A percentile compares a stretch with the other conserved stretches of the same genome.
Conservation (phyloP, 257 asterid genomes). For the Cruciata laevipes region DNA sequence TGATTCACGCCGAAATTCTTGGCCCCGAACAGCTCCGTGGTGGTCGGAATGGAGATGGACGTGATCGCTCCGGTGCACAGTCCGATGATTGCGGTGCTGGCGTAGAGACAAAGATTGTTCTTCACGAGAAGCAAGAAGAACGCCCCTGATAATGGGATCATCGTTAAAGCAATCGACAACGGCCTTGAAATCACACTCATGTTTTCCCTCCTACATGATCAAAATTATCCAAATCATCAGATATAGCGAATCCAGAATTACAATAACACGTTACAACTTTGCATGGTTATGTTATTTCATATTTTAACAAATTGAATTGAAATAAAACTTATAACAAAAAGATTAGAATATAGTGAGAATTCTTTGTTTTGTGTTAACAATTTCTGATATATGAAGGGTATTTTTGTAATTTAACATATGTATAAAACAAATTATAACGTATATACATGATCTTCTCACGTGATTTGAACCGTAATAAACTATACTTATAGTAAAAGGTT, state of each 20-base stretch:
- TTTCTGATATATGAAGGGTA: no score
- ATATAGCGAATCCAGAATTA: not conserved
- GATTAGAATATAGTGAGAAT: no score
- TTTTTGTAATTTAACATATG: no score
- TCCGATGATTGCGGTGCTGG: slow-evolving; percentile 60
- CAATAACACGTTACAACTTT: no score
- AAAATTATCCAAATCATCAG: not conserved
- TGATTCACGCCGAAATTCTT: slow-evolving; percentile 59
- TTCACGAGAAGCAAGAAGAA: slow-evolving; percentile 44
- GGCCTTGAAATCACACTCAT: slow-evolving; percentile 44
- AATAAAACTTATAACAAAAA: no score
- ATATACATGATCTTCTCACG: no score
- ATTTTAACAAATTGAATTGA: no score
- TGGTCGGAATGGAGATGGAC: slow-evolving; percentile 55
- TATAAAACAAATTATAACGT: no score
- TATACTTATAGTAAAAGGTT: no score
- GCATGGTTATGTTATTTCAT: no score
- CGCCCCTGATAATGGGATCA: slow-evolving; percentile 69
- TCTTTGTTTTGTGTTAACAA: no score
- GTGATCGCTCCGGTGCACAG: slow-evolving; percentile 65
- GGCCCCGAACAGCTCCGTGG: slow-evolving; percentile 63
- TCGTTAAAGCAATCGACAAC: slow-evolving; percentile 48
- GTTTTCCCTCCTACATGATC: slow-evolving; percentile 30
- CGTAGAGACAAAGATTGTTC: slow-evolving; percentile 27
- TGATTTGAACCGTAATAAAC: no score